Evolutionary conservation across 2,329 filamentous ascomycete genomes (phyloP), one percentile per base, ranked within the genome.

Genomic region (Penicillium hesseltinei): DNA sequence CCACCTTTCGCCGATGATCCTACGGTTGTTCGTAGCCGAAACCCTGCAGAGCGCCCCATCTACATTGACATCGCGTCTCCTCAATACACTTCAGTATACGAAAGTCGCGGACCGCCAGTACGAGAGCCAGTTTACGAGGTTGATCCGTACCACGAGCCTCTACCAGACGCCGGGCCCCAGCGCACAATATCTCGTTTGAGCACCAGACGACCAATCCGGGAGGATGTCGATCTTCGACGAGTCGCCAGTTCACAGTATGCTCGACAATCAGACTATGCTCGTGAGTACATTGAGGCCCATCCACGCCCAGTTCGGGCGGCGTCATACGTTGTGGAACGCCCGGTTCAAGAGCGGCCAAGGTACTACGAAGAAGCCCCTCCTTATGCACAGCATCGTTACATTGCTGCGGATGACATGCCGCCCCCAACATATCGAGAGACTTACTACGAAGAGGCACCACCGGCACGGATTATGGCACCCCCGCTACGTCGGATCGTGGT

Each of bases 401-500:
- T 73, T 44, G 59, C 72, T 27, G 66, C 70, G 33, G 68, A 72
- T 69, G 77, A 63, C 69, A 79, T 68, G 35, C 72, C 69, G 10
- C 64, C 69, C 6, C 70, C 75, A 11, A 63, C 69, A 21, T 73
- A 75, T 54, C 74, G 71, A 21, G 75, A 77, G 47, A 60, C 72
- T n/a, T 79, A 78, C 59, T 73, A 74, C 42, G 75, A 77, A 50
- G 73, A 73, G 38, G 69, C 70, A 29, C 77, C 81, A 33, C 77
- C 79, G 35, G 70, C 72, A 42, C 79, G 77, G 39, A 66, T 72
- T 52, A 80, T 83, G 76, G 79, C 79, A 49, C 80, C 83, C 7
- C 81, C 83, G 19, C 77, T 83, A 45, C 79, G 87, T 54, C 85
- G 88, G 60, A 88, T 96, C 61, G 81, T 96, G 35, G 81, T 95